These are phyloP conservation scores for Austroboletus niveus DNA, from an alignment of 1,284 basidiomycete genomes.

Conservation along the genomic window DNA sequence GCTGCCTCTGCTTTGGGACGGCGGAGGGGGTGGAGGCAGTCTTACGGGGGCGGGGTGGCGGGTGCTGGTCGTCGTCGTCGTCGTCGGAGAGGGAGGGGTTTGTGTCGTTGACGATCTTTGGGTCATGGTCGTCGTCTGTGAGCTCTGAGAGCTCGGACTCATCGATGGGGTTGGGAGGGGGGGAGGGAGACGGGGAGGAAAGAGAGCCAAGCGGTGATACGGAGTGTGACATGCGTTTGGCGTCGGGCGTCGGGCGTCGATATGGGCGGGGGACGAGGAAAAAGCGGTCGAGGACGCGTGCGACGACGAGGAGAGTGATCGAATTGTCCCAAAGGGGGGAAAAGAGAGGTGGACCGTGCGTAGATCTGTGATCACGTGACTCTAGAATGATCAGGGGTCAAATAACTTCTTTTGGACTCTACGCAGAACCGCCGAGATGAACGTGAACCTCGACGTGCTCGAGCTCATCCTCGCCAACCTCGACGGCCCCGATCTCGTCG, in stretches of 20 bases:
- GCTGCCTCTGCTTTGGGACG: slow-evolving; percentile 11
- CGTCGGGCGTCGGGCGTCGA: not conserved
- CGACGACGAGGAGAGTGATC: slow-evolving; percentile 24
- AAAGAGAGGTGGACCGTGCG: slow-evolving; percentile 24
- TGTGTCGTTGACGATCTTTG: slow-evolving; percentile 17
- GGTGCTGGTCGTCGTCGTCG: slow-evolving; percentile 19
- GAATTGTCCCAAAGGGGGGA: slow-evolving; percentile 20
- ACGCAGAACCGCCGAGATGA: slow-evolving; percentile 22
- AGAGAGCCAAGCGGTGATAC: slow-evolving; percentile 54
- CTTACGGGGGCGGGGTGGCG: slow-evolving; percentile 21
- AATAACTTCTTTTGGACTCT: not conserved
- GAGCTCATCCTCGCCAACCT: slow-evolving; percentile 59
- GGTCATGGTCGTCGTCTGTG: slow-evolving; percentile 73
- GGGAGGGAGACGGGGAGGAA: slow-evolving; percentile 48
- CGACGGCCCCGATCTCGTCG: slow-evolving; percentile 52
- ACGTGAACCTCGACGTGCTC: slow-evolving; percentile 67
- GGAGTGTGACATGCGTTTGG: slow-evolving; percentile 20
- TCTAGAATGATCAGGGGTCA: slow-evolving; percentile 1
- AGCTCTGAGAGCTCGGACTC: slow-evolving; percentile 78
- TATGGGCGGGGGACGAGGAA: slow-evolving; percentile 6
- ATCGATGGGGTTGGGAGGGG: slow-evolving; percentile 38
- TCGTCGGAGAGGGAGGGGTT: slow-evolving; percentile 21
- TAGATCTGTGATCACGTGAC: slow-evolving; percentile 19
- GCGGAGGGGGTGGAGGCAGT: slow-evolving; percentile 7
- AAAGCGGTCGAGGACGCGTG: slow-evolving; percentile 13